Percentiles rank a stretch among this genome's conserved stretches.
These are phyloP conservation scores for Ophiostoma sp. DNA, from an alignment of 2,329 filamentous ascomycete genomes.

Conservation along the genomic window DNA sequence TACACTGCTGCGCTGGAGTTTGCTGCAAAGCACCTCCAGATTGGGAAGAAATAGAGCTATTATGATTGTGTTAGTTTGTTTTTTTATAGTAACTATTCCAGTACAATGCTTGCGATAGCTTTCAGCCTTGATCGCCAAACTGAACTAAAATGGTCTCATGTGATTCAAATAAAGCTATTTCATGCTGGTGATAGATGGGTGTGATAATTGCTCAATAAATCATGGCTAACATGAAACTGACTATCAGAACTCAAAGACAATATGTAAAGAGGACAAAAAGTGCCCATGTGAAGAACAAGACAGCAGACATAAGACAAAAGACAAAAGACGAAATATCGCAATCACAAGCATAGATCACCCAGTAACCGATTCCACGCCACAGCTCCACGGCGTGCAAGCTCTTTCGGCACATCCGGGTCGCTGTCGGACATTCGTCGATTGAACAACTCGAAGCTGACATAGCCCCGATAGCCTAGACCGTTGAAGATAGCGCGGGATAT, in stretches of 20 bases:
- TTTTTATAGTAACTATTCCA: no score
- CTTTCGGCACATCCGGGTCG: constrained; percentile 40
- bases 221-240: no score
- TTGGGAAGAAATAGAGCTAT: constrained; percentile 33
- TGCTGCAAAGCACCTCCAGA: not conserved
- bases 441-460: constrained; percentile 58
- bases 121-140: no score
- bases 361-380: constrained; percentile 43
- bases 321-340: not conserved
- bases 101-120: no score
- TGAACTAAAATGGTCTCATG: no score
- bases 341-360: not conserved
- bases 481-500: constrained; percentile 50
- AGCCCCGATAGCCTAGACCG: constrained; percentile 53
- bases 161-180: no score
- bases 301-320: not conserved
- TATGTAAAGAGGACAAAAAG: not conserved
- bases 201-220: no score
- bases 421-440: constrained; percentile 46
- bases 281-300: not conserved
- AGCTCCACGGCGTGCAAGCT: constrained; percentile 48
- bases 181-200: no score
- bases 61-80: no score
- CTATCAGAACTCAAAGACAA: not conserved
- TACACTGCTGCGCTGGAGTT: constrained; percentile 53